A percentile compares a stretch with the other conserved stretches of the same genome.
Conservation (phyloP, 495 filamentous ascomycete species). For the Friedmanniomyces simplex region DNA sequence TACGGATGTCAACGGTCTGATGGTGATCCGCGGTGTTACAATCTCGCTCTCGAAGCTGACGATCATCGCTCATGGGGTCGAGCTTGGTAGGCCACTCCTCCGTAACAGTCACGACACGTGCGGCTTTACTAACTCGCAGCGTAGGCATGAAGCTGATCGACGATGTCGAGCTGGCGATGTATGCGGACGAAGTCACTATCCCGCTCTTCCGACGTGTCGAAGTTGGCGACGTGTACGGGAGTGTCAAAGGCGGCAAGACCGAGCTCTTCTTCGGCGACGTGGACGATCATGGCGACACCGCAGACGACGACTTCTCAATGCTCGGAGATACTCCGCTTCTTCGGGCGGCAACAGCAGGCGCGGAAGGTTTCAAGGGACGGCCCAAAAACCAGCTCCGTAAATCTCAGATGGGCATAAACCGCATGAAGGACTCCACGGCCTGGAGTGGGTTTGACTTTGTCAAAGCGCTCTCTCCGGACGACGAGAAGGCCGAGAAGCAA, state of each 20-base stretch:
- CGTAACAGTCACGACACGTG: neutral
- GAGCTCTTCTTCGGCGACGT: conserved; percentile 33
- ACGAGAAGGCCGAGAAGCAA: conserved; percentile 25
- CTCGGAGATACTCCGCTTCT: conserved; percentile 27
- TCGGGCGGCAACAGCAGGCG: conserved; percentile 19
- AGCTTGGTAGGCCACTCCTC: conserved; percentile 22
- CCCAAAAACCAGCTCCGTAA: neutral
- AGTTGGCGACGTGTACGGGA: conserved; percentile 31
- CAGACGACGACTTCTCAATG: conserved; percentile 24
- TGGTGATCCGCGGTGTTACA: conserved; percentile 31
- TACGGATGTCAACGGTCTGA: conserved; percentile 30
- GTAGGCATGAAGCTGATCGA: conserved; percentile 26
- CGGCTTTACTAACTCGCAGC: neutral
- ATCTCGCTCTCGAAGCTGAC: conserved; percentile 29
- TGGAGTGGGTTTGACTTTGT: conserved; percentile 15
- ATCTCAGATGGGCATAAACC: conserved; percentile 21
- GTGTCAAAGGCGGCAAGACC: conserved; percentile 31
- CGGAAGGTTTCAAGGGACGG: conserved; percentile 3
- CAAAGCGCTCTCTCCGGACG: conserved; percentile 22
- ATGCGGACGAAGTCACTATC: conserved; percentile 28
- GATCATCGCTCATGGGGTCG: conserved; percentile 30
- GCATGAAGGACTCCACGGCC: conserved; percentile 21
- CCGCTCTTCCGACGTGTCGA: conserved; percentile 28
- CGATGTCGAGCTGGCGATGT: conserved; percentile 34
- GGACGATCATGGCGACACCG: conserved; percentile 13